Evolutionary conservation across 202 grass and related monocot genomes (phyloP), one percentile per base, ranked within the genome.

Genomic region (Alloteropsis angusta): DNA sequence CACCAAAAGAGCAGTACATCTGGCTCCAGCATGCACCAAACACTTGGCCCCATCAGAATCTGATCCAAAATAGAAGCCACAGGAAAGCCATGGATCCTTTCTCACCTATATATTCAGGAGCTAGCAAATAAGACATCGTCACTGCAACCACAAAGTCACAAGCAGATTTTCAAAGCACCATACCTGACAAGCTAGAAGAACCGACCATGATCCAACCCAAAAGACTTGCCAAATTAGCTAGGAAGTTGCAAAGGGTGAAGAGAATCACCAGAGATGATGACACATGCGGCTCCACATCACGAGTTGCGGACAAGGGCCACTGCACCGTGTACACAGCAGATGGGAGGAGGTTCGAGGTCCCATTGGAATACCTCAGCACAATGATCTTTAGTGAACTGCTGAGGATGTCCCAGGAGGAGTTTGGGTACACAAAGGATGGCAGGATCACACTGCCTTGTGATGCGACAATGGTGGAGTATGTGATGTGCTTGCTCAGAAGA

Each of bases 331-430:
- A 90, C 53, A 88, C 80, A 0, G 17, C 19, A 0, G 88, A 88
- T 3, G 61, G 80, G 9, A 77, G 17, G 44, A 41, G 85, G 56
- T 90, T 93, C 9, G 66, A 83, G 79, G 69, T 90, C 39, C 88
- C 91, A 43, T 77, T 90, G n/a, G 65, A 17, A 3, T 90, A 84
- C 67, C 82, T 93, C 22, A 9, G 68, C 37, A 90, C 85, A 0
- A 59, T 0, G 5, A 65, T 93, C 68, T 87, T 93, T 39, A 6
- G 30, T 47, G 84, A 87, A 69, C 72, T 93, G 39, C 67, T 90
- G 32, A 79, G 53, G 65, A 81, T 92, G 74, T 89, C 86, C 0
- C 43, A 82, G 75, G 83, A 89, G 59, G 86, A 84, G 53, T 90
- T 85, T 47, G 84, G 87, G 4, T 93, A 80, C 48, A 44, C 50